These are phyloP conservation scores for Termitomyces sp. DNA, from an alignment of 768 basidiomycete species.

Conservation along the genomic window DNA sequence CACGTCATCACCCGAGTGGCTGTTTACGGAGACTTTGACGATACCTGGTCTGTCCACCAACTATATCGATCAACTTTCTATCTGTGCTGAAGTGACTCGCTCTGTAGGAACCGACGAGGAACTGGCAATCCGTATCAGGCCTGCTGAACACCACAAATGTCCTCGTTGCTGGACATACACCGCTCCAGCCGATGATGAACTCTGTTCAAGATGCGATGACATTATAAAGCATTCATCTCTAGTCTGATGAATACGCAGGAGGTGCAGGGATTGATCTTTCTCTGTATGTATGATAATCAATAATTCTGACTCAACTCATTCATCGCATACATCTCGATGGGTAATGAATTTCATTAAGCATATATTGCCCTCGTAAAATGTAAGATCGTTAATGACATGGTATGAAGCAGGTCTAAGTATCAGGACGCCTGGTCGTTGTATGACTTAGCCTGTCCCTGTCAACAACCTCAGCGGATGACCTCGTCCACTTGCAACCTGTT, in stretches of 20 bases:
- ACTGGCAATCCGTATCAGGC: slow-evolving; percentile 53
- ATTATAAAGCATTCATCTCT: slow-evolving; percentile 17
- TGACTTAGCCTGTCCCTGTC: not conserved
- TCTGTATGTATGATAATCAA: slow-evolving; percentile 4
- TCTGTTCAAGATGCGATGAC: slow-evolving; percentile 65
- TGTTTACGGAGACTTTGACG: slow-evolving; percentile 38
- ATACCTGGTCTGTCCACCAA: slow-evolving; percentile 39
- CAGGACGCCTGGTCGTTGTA: not conserved
- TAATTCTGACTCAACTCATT: not conserved
- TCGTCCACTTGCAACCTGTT: slow-evolving; percentile 13
- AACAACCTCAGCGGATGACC: slow-evolving; percentile 1
- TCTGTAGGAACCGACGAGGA: slow-evolving; percentile 24
- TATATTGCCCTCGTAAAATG: not conserved
- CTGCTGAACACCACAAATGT: slow-evolving; percentile 68
- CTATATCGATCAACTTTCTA: not conserved
- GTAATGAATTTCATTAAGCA: not conserved
- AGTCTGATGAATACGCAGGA: not conserved
- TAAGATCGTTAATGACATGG: not conserved
- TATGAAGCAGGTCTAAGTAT: not conserved
- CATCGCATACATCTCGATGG: not conserved
- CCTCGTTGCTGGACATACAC: slow-evolving; percentile 90
- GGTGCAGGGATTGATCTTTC: not conserved
- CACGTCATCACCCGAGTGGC: slow-evolving; percentile 42
- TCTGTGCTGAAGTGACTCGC: not conserved
- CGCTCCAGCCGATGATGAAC: slow-evolving; percentile 38